Evolutionary conservation across 2,329 filamentous ascomycete species (phyloP), one percentile per base, ranked within the genome.

Genomic region (Neocucurbitaria cava): DNA sequence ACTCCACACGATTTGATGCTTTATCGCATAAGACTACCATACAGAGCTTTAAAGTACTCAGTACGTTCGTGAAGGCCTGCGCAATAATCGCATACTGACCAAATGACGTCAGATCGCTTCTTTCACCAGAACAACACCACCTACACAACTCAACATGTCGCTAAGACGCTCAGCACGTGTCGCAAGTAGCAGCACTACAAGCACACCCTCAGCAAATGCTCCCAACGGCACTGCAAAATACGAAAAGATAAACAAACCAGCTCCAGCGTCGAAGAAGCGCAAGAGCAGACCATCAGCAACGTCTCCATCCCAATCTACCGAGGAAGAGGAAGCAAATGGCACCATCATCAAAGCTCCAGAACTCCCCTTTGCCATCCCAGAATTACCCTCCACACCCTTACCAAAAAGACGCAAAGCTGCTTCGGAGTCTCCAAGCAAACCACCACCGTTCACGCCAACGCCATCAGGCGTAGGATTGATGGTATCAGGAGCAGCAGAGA

Each of bases 91-190:
- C 0, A 40, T 38, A 20, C 48, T 49, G 28, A 59, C 49, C 52
- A 36, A 28, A 49, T 67, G 66, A 69, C 64, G 66, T 67, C 61
- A 69, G 66, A 49, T 43, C 7, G 15, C 40, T 43, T 26, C 44
- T 31, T 45, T 51, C 28, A 53, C 23, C 23, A 56, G 38, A 46
- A 48, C 17, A 15, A 20, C 21, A 46, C 46, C 39, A 10, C 24
- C 36, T 18, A 53, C 15, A 26, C 45, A 9, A 23, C 26, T 58
- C 58, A 71, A 20, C 44, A 85, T 85, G 83, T 79, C 82, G 35
- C 71, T 84, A 10, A 72, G 83, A 59, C 81, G 83, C 49, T 85
- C 83, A 41, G 72, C 80, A 38, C 79, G 83, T 40, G 74, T 83
- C 28, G 75, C 73, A 44, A 69, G 72, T 13, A 68, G 64, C 42